Evolutionary conservation across 108 stramenopile species (phyloP).

Genomic region (Pseudonitzschia pungens): DNA sequence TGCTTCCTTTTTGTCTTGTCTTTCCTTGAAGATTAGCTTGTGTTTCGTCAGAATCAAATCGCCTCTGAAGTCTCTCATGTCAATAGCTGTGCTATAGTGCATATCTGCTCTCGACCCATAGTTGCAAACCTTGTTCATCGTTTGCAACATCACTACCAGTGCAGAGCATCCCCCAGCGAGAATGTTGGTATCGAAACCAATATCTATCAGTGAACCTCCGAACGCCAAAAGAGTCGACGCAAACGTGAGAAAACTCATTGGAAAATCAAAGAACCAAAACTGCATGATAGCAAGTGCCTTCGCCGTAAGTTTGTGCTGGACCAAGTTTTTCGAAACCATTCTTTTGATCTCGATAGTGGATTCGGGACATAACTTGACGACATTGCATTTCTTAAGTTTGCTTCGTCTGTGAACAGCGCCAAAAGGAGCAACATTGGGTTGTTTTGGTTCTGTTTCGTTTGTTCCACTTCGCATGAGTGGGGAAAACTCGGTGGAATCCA

Average conservation of each 20-base stretch:
- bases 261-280: not conserved
- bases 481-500: too few species aligned
- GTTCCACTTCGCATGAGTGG: too few species aligned
- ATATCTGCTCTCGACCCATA: slow-evolving; percentile 2
- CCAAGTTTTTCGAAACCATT: not conserved
- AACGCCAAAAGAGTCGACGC: not conserved
- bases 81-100: not conserved
- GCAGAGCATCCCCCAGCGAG: not conserved
- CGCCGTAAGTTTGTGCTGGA: not conserved
- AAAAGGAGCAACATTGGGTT: too few species aligned
- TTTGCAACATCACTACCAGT: slow-evolving; percentile 1
- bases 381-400: too few species aligned
- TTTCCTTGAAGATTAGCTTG: not conserved
- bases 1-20: not conserved
- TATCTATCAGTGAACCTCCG: not conserved
- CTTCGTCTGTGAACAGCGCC: too few species aligned
- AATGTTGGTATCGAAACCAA: not conserved
- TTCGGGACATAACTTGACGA: not conserved
- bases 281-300: not conserved
- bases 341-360: not conserved
- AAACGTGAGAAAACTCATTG: not conserved
- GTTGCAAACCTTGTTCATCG: not conserved
- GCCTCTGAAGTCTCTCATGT: not conserved
- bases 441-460: too few species aligned
- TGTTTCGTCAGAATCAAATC: not conserved